Conservation (phyloP, 148 eudicot genomes). For the Persicaria tinctoria region DNA sequence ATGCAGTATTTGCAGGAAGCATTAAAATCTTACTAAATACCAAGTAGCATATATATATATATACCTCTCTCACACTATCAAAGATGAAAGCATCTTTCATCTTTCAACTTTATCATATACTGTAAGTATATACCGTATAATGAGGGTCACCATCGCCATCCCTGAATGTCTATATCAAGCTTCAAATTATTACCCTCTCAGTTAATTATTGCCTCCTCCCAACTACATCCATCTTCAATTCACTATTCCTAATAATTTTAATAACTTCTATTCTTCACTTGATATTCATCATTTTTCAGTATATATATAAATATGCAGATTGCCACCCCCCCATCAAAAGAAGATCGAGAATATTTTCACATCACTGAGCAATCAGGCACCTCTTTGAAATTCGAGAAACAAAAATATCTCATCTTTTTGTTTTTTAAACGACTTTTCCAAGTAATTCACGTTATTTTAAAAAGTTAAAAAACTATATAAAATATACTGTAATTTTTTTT, state of each 20-base stretch:
- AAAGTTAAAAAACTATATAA: too few relatives aligned
- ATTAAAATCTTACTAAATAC: not conserved
- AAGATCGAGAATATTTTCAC: not conserved
- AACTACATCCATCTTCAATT: not conserved
- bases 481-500: too few relatives aligned
- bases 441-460: too few relatives aligned
- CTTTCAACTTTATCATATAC: too few relatives aligned
- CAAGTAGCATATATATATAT: not conserved
- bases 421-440: too few relatives aligned
- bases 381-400: not conserved
- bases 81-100: not conserved
- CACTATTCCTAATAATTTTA: not conserved
- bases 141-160: slow-evolving; percentile 12
- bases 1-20: slow-evolving; percentile 7
- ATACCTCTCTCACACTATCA: not conserved
- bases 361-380: not conserved
- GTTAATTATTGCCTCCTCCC: not conserved
- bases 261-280: not conserved
- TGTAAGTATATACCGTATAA: not conserved
- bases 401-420: too few relatives aligned
- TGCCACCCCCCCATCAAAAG: not conserved
- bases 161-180: slow-evolving; percentile 2
- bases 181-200: not conserved
- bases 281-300: not conserved
- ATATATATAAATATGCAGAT: not conserved